Percentiles rank a stretch among this genome's conserved stretches.
Evolutionary conservation across 225 moss, liverwort and hornwort species (phyloP).

Genomic region (Polytrichum commune): DNA sequence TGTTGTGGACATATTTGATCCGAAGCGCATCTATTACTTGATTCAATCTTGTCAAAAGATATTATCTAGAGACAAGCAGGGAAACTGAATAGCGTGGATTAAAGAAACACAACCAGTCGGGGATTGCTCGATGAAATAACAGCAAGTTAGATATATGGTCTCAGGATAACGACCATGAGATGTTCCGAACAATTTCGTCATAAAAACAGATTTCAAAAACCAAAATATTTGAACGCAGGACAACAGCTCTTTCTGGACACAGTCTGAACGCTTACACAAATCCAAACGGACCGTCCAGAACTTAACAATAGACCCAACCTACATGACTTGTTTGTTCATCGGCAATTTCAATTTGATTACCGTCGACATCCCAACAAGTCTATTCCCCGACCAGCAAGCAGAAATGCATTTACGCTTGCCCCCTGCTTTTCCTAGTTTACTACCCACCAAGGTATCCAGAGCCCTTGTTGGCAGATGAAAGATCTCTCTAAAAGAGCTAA

Average conservation of each 20-base stretch:
- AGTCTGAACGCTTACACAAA: constrained; percentile 3
- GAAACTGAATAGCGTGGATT: no score
- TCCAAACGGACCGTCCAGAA: constrained; percentile 2
- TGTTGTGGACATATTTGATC: no score
- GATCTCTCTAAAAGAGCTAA: constrained; percentile 20
- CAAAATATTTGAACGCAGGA: constrained; percentile 9
- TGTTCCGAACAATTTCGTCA: not conserved
- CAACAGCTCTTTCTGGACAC: not conserved
- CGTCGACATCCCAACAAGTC: constrained; percentile 36
- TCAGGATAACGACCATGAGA: not conserved
- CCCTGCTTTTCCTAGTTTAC: constrained; percentile 27
- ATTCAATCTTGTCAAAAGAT: no score
- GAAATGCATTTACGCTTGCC: constrained; percentile 32
- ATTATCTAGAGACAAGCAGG: no score
- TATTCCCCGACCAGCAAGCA: constrained; percentile 22
- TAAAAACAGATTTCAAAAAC: constrained; percentile 1
- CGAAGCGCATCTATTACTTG: no score
- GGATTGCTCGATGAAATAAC: not conserved
- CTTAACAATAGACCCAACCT: constrained; percentile 42
- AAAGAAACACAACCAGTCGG: no score
- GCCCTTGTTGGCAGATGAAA: constrained; percentile 24
- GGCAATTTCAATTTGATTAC: constrained; percentile 48
- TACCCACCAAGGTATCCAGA: constrained; percentile 19
- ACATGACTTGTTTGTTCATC: constrained; percentile 39
- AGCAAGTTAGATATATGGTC: not conserved